phyloP scores from a whole-genome alignment of 1,139 yeast species.

The Trichomonascaceae sp. region DNA sequence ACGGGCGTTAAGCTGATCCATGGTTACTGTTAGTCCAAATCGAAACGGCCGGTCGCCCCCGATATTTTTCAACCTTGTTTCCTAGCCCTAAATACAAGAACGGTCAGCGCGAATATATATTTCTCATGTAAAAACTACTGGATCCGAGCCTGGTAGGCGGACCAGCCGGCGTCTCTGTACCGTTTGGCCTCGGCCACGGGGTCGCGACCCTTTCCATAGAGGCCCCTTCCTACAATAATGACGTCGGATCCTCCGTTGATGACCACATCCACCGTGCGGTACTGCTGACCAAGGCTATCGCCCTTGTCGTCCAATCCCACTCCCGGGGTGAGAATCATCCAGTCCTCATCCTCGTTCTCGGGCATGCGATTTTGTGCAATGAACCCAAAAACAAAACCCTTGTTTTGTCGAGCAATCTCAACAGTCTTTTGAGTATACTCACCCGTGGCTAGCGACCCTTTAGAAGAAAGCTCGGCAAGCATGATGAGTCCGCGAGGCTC shows the following conservation, averaged over 20 bases:
- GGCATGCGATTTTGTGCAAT: constrained; percentile 90
- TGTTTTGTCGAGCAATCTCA: constrained; percentile 78
- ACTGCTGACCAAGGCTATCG: constrained; percentile 94
- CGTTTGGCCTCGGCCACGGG: constrained; percentile 78
- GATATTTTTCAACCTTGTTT: no score
- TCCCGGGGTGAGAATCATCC: constrained; percentile 96
- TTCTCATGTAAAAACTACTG: no score
- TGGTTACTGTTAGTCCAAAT: constrained; percentile 13
- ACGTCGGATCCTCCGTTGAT: constrained; percentile 76
- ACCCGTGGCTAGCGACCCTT: constrained; percentile 88
- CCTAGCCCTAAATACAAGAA: no score
- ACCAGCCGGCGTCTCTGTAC: constrained; percentile 91
- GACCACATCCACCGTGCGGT: constrained; percentile 82
- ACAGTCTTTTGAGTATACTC: constrained; percentile 79
- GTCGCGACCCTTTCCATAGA: constrained; percentile 92
- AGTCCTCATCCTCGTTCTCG: constrained; percentile 56
- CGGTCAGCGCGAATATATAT: no score
- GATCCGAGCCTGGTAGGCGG: constrained; percentile 40
- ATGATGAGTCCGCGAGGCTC: constrained; percentile 67
- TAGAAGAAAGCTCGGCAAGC: constrained; percentile 91
- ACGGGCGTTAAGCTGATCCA: constrained; percentile 49
- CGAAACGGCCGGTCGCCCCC: no score
- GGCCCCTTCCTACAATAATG: constrained; percentile 93
- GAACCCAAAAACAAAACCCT: constrained; percentile 87
- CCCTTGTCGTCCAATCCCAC: constrained; percentile 96